Percentiles rank a stretch among this genome's conserved stretches.
phyloP scores from a whole-genome alignment of 192 early-diverging fungal species.

The Coemansia sp. region DNA sequence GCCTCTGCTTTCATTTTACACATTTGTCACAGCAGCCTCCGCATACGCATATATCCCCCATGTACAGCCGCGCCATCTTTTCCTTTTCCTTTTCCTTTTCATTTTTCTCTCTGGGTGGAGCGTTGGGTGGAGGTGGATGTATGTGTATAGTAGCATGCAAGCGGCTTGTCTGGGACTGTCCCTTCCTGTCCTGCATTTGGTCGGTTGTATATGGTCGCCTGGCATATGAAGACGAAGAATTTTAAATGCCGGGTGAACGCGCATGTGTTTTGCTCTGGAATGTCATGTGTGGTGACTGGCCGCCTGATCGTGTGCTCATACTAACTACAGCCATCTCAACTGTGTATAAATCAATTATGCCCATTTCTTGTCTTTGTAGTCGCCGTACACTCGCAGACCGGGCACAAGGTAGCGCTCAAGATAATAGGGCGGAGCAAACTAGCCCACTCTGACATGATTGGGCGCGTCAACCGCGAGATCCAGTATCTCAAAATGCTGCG shows the following conservation, averaged over 20 bases:
- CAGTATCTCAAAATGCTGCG: conserved; percentile 92
- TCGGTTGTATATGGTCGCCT: neutral
- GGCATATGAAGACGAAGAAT: neutral
- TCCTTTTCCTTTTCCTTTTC: too few relatives aligned
- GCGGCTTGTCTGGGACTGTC: neutral
- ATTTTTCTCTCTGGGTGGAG: neutral
- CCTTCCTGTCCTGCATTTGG: neutral
- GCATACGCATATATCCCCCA: neutral
- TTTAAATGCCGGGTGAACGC: conserved; percentile 5
- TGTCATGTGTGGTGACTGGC: conserved; percentile 1
- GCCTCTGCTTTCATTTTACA: neutral
- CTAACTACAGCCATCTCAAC: neutral
- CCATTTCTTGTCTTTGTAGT: conserved; percentile 57
- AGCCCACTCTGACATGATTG: conserved; percentile 93
- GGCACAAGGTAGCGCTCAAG: conserved; percentile 95
- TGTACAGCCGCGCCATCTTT: too few relatives aligned
- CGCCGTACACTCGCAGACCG: conserved; percentile 93
- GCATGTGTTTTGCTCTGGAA: neutral
- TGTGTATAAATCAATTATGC: too few relatives aligned
- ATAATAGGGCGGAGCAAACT: conserved; percentile 93
- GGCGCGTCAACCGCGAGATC: conserved; percentile 95
- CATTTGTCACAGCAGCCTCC: neutral
- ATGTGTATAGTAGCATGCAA: neutral
- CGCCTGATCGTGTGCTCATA: neutral
- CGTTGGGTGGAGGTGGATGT: neutral